Conservation (phyloP, 768 basidiomycete species). For the Clavulina sp. region DNA sequence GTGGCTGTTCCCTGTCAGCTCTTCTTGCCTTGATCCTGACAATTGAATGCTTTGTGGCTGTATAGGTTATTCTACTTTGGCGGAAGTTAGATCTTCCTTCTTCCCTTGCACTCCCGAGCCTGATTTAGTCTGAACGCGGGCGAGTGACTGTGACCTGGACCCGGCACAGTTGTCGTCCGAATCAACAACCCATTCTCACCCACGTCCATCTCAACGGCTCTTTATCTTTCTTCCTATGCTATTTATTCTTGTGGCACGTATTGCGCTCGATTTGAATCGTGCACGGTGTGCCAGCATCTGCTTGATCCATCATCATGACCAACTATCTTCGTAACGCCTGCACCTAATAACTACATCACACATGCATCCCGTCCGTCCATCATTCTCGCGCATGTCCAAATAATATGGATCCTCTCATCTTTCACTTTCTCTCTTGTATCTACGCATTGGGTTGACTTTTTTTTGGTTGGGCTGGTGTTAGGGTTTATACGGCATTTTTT, state of each 20-base stretch:
- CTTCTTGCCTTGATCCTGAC: neutral
- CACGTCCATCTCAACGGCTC: neutral
- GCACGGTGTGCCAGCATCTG: neutral
- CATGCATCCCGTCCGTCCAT: neutral
- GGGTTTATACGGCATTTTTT: no score
- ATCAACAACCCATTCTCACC: neutral
- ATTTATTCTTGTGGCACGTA: neutral
- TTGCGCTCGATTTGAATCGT: neutral
- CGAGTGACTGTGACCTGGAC: neutral
- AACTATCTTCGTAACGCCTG: neutral
- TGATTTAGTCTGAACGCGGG: neutral
- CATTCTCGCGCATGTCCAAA: neutral
- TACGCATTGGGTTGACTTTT: neutral
- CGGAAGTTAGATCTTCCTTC: neutral
- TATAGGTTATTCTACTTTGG: neutral
- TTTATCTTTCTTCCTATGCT: neutral
- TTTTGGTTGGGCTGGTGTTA: neutral
- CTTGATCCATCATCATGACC: neutral
- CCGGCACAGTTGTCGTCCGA: neutral
- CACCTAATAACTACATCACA: neutral
- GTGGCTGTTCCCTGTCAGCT: no score
- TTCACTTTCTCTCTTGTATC: neutral
- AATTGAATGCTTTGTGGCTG: neutral
- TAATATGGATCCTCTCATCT: neutral
- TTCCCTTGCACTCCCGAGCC: no score